Conservation (phyloP, 2,329 filamentous ascomycete genomes). For the Cladosporium austrohemisphaericum region DNA sequence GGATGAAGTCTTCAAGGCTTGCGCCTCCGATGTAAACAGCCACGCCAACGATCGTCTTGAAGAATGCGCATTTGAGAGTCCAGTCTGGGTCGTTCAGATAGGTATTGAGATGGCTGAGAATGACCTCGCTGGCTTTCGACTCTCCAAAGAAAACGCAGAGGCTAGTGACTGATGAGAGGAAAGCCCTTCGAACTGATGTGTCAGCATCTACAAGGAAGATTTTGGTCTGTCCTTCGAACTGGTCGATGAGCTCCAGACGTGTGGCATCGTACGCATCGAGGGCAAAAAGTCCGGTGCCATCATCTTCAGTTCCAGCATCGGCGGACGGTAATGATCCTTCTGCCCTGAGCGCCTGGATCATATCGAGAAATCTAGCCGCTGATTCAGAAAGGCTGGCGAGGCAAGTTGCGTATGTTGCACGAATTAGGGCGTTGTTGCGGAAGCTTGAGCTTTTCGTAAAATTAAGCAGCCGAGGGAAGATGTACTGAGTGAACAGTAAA, state of each 20-base stretch:
- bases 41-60: constrained; percentile 90
- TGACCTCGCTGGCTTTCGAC: constrained; percentile 89
- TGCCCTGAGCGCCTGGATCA: constrained; percentile 81
- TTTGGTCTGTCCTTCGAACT: constrained; percentile 87
- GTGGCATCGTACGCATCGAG: constrained; percentile 84
- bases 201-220: constrained; percentile 82
- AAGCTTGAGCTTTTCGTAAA: constrained; percentile 53
- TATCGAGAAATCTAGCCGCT: constrained; percentile 79
- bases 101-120: constrained; percentile 92
- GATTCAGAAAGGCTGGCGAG: constrained; percentile 84
- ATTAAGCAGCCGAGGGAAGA: constrained; percentile 56
- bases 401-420: constrained; percentile 90
- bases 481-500: constrained; percentile 64
- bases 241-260: constrained; percentile 73
- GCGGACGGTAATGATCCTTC: constrained; percentile 75
- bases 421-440: constrained; percentile 59
- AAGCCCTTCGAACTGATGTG: constrained; percentile 80
- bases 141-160: constrained; percentile 94
- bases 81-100: constrained; percentile 96
- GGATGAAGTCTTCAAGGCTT: constrained; percentile 88
- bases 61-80: constrained; percentile 94
- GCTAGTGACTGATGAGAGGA: constrained; percentile 84
- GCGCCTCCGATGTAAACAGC: constrained; percentile 84
- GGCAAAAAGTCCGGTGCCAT: constrained; percentile 53
- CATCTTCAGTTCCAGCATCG: constrained; percentile 76